A percentile compares a stretch with the other conserved stretches of the same genome.
Conservation (phyloP, 805 yeast genomes). For the Kluyveromyces aestuarii region DNA sequence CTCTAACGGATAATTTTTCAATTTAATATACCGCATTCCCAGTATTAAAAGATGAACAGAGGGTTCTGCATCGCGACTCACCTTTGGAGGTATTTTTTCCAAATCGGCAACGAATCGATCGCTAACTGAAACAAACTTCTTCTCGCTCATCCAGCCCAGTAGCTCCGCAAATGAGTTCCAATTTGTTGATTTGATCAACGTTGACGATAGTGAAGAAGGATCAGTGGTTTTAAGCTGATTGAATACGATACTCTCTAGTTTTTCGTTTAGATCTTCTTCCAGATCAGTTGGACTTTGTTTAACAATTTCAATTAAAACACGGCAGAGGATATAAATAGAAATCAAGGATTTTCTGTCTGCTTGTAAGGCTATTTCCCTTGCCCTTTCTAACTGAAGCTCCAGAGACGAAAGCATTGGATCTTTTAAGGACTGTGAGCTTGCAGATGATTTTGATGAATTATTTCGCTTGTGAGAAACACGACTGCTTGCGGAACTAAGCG, state of each 20-base stretch:
- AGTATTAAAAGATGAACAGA: constrained; percentile 66
- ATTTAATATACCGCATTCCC: constrained; percentile 81
- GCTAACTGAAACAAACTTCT: constrained; percentile 76
- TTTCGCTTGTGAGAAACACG: constrained; percentile 38
- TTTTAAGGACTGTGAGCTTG: constrained; percentile 28
- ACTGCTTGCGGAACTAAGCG: constrained; percentile 25
- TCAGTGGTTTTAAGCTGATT: constrained; percentile 84
- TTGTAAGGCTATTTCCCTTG: constrained; percentile 63
- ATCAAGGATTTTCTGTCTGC: constrained; percentile 83
- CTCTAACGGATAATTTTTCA: constrained; percentile 81
- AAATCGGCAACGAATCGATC: constrained; percentile 90
- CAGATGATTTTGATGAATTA: constrained; percentile 38
- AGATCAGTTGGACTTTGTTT: constrained; percentile 70
- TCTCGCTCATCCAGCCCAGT: constrained; percentile 83
- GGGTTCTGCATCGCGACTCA: constrained; percentile 45
- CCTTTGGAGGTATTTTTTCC: constrained; percentile 62
- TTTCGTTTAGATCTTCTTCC: constrained; percentile 72
- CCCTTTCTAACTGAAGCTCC: constrained; percentile 30
- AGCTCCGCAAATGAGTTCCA: constrained; percentile 89
- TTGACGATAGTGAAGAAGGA: constrained; percentile 55
- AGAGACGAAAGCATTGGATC: constrained; percentile 48
- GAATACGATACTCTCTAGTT: constrained; percentile 87
- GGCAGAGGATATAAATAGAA: constrained; percentile 78
- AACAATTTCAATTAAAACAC: constrained; percentile 88
- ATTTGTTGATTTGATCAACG: constrained; percentile 76